Evolutionary conservation across 352 stramenopile genomes (phyloP).

Genomic region (Pythium dissimile): DNA sequence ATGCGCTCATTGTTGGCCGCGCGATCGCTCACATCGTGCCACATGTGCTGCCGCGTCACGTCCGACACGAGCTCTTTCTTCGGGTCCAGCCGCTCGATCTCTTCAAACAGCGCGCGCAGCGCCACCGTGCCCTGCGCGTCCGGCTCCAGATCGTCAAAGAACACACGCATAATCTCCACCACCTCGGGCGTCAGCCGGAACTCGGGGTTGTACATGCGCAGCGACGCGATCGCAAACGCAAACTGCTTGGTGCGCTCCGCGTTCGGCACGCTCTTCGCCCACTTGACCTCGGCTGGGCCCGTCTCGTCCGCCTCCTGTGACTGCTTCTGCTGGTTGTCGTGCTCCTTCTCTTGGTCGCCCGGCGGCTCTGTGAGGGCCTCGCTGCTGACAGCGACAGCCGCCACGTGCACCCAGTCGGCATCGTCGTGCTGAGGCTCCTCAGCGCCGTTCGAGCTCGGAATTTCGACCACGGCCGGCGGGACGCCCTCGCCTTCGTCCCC

Average conservation of each 20-base stretch:
- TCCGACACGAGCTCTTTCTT: slow-evolving; percentile 36
- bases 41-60: slow-evolving; percentile 43
- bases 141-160: slow-evolving; percentile 68
- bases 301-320: not conserved
- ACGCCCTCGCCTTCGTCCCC: slow-evolving; percentile 5
- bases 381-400: not conserved
- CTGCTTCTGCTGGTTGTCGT: not conserved
- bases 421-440: not conserved
- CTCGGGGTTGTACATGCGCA: slow-evolving; percentile 79
- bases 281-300: not conserved
- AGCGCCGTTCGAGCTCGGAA: not conserved
- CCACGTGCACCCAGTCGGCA: not conserved
- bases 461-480: slow-evolving; percentile 7
- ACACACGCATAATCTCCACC: slow-evolving; percentile 73
- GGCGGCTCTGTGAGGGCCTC: not conserved
- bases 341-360: not conserved
- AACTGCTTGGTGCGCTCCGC: slow-evolving; percentile 28
- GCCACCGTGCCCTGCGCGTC: slow-evolving; percentile 49
- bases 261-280: not conserved
- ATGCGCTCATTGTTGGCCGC: slow-evolving; percentile 30
- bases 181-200: slow-evolving; percentile 80
- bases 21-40: slow-evolving; percentile 30
- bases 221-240: slow-evolving; percentile 51
- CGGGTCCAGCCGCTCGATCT: slow-evolving; percentile 67
- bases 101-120: slow-evolving; percentile 43